Base-by-base conservation (phyloP, 2,329 filamentous ascomycete species). In the Xylariaceae sp. region DNA sequence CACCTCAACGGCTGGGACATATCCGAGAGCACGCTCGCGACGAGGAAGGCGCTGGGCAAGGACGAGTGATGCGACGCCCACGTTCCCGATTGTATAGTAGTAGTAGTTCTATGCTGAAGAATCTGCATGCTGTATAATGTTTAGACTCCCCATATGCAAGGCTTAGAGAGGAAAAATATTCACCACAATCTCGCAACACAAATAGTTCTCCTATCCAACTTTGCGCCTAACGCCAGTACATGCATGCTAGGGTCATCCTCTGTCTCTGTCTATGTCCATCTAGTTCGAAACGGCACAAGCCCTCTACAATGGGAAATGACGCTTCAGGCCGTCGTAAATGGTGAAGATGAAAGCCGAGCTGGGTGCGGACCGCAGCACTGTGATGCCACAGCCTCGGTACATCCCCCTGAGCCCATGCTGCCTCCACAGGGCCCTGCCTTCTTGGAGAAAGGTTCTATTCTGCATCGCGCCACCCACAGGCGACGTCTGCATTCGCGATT, bases 341-440 rank as follows among this genome's bases (percentile, higher is more conserved):
- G 92, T 89, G 53, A 98, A 98, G 40, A 98, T 98, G 53, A 96
- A 88, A 6, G 92, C 92, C n/a, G 89, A 95, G 59, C 89, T 95
- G 3, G 92, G 92, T 19, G 88, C 89, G 22, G 88, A 83, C 40
- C 92, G 76, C 19, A 80, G 68, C 29, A 92, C 87, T 1, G 92
- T 98, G 45, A 98, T 92, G 19, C 92, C 92, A 51, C 92, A 98
- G 3, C 92, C 92, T 33, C 90, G 78, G 57, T 98, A 98, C 57
- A 96, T 67, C 2, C 88, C 90, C 43, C 75, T 80, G 14, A 96
- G 39, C 0, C 92, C 92, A 39, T 89, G 79, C 50, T 87, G 76
- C 40, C 69, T 72, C 83, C 87, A 98, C n/a, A 96, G 61, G 12
- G 76, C 70, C 37, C 63, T 70, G 0, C 80, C 77, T 39, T 93